Evolutionary conservation across 2,329 filamentous ascomycete species (phyloP), one percentile per base, ranked within the genome.

Genomic region (Exophiala oligosperma): DNA sequence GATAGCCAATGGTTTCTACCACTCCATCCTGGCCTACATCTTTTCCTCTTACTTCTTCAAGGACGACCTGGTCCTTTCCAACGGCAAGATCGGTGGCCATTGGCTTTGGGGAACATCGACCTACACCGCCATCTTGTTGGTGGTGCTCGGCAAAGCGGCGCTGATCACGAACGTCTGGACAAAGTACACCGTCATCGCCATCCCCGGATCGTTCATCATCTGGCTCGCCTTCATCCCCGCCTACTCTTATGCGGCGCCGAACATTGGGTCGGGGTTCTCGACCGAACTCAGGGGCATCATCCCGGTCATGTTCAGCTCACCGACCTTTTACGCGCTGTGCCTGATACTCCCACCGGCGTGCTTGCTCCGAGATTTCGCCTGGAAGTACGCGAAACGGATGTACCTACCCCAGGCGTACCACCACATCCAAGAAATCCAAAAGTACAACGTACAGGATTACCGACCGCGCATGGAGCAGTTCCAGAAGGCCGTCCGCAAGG

Each of bases 401-500:
- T 99, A 97, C 77, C 88, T 87, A 67, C 94, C 94, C 23, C 90
- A 97, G 76, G 87, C 91, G 44, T 99, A 99, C 71, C 94, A 99
- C 69, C 94, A 99, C 73, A 94, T 99, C 64, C 94, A 99, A 76
- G 94, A 99, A 78, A 99, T 99, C 67, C 94, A 99, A 75, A 99
- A 99, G 77, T 99, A 97, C 79, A 99, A 99, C 69, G 96, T 99
- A 60, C 94, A 99, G 77, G 94, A 99, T 77, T 99, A 99, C 76
- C 83, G 94, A 71, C 94, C 94, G 62, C 87, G 94, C 71, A 99
- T 99, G 94, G 94, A 99, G 71, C 94, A 99, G 77, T 99, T 99
- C 81, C 94, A 99, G 77, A 99, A 99, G 77, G 94, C 94, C 23
- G 97, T 99, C 71, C 89, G 94, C 69, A 99, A 99, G 78, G 94